phyloP scores from a whole-genome alignment of 2,329 filamentous ascomycete genomes.

The Esteya vermicola region DNA sequence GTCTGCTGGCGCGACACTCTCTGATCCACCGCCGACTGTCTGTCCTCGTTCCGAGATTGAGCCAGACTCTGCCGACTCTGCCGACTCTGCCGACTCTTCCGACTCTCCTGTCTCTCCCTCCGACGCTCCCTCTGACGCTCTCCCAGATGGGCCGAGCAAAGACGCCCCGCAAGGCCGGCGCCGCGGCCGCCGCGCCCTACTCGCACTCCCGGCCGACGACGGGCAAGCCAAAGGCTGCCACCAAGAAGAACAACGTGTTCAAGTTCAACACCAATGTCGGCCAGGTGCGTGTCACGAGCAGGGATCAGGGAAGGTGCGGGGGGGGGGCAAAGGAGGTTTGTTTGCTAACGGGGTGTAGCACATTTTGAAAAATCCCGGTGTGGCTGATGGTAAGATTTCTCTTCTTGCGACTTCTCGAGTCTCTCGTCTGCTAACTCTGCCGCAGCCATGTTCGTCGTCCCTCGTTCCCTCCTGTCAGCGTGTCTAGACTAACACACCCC shows the following conservation, averaged over 20 bases:
- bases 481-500: not conserved
- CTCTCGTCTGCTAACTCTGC: not conserved
- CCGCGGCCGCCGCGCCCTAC: constrained; percentile 19
- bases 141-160: constrained; percentile 25
- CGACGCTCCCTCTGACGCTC: not conserved
- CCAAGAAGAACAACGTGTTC: constrained; percentile 68
- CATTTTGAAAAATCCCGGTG: constrained; percentile 54
- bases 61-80: too few relatives aligned
- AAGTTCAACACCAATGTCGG: constrained; percentile 91
- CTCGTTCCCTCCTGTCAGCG: too few relatives aligned
- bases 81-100: too few relatives aligned
- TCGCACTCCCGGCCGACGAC: constrained; percentile 12
- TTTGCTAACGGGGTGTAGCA: constrained; percentile 27
- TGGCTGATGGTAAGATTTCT: constrained; percentile 8
- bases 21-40: too few relatives aligned
- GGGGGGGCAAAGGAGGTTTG: not conserved
- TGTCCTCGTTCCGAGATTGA: too few relatives aligned
- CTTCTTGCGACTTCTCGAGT: too few relatives aligned
- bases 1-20: too few relatives aligned
- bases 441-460: constrained; percentile 1
- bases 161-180: constrained; percentile 20
- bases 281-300: too few relatives aligned
- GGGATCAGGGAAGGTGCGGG: too few relatives aligned
- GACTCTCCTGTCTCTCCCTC: not conserved
- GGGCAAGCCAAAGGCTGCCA: constrained; percentile 9